Evolutionary conservation across 495 filamentous ascomycete species (phyloP).

Genomic region (Elasticomyces elasticus): DNA sequence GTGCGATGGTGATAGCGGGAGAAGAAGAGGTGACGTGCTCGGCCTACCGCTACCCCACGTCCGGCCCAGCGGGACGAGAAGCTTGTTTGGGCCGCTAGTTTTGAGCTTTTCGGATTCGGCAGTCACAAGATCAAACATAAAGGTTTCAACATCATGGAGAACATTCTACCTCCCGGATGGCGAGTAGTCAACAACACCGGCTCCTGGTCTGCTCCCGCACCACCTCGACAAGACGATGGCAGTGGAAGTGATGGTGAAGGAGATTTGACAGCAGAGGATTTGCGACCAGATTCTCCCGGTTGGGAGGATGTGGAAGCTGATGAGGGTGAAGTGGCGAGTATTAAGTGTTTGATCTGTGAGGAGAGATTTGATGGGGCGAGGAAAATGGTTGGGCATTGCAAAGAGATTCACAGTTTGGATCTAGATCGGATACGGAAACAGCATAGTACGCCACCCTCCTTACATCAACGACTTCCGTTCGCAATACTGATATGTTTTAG

Average conservation of each 20-base stretch:
- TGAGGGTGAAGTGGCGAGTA: slow-evolving; percentile 46
- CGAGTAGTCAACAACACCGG: slow-evolving; percentile 13
- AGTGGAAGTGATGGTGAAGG: background rate
- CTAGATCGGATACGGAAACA: slow-evolving; percentile 53
- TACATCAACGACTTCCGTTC: background rate
- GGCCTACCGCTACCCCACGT: background rate
- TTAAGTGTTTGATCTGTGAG: slow-evolving; percentile 58
- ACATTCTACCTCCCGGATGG: slow-evolving; percentile 16
- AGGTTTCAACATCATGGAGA: background rate
- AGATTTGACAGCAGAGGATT: slow-evolving; percentile 2
- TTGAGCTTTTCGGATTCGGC: background rate
- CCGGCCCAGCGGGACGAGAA: background rate
- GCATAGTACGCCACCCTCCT: slow-evolving; percentile 42
- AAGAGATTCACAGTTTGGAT: slow-evolving; percentile 62
- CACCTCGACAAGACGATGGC: slow-evolving; percentile 2
- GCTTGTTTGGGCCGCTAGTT: slow-evolving; percentile 1
- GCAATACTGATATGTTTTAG: slow-evolving; percentile 28
- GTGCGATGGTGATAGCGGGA: too few species aligned
- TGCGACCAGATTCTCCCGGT: slow-evolving; percentile 29
- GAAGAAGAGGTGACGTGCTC: slow-evolving; percentile 1
- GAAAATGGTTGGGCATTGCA: slow-evolving; percentile 64
- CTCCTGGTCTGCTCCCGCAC: background rate
- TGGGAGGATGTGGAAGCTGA: slow-evolving; percentile 79
- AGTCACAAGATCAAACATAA: background rate
- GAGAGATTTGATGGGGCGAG: slow-evolving; percentile 53